Evolutionary conservation across 495 filamentous ascomycete species (phyloP), one percentile per base, ranked within the genome.

Genomic region (Podospora fimiseda): DNA sequence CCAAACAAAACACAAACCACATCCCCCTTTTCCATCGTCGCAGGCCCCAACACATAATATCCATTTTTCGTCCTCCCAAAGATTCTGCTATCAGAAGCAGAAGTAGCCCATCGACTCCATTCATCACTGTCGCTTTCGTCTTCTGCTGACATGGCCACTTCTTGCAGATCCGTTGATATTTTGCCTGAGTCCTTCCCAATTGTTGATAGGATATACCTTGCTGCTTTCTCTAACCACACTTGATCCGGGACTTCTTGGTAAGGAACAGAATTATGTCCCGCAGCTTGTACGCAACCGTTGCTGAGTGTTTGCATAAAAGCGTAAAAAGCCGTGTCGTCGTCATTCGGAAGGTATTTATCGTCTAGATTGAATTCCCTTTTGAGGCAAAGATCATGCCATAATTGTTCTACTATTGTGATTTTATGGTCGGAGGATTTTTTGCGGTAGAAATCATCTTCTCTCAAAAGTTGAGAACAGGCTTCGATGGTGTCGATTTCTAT

Each of bases 231-330:
- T 11, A 33, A 11, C 27, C 27, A 33, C 27, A 33, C 27, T 33
- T 11, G 5, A 11, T 33, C 27, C 11, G 27, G 27, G 27, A 33
- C 27, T 11, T 33, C 27, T 5, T 33, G 27, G 27, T 33, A 33
- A 6, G 27, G 27, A 11, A 33, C 27, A 33, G 27, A 33, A 11
- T 33, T 33, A 11, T 33, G 27, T 33, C 27, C 27, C 5, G 27
- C 27, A 6, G 27, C 27, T 33, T 33, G 27, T 11, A 33, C 27
- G 11, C 27, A 33, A 53, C 50, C 56, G 49, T 63, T 63, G 53
- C 43, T 55, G 30, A 63, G 53, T 13, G 60, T 63, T 40, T 63
- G 60, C 48, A 57, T 58, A 46, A 57, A 56, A n/a, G 60, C 60
- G 27, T 54, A 58, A 37, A 63, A 60, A 21, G 53, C 41, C 23